Conservation (phyloP, 345 rosid species). For the Clausena lansium region DNA sequence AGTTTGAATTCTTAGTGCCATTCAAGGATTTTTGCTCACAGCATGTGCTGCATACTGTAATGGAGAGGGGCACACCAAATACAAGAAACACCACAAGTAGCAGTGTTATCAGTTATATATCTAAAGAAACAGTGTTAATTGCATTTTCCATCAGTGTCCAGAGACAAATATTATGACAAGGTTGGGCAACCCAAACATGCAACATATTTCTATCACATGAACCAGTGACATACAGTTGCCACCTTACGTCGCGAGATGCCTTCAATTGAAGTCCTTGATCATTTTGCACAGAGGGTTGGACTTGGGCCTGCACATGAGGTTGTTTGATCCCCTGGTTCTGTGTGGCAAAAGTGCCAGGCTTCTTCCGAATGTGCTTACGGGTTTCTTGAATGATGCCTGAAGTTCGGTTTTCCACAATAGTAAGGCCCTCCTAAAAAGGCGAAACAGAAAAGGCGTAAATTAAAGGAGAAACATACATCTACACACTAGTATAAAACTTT, state of each 20-base stretch:
- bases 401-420: constrained; percentile 74
- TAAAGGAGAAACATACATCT: not conserved
- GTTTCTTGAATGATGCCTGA: constrained; percentile 88
- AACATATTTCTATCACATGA: constrained; percentile 31
- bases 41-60: not conserved
- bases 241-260: constrained; percentile 99
- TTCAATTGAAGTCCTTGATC: constrained; percentile 91
- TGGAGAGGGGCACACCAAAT: not conserved
- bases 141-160: not conserved
- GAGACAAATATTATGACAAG: not conserved
- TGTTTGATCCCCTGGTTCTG: constrained; percentile 39
- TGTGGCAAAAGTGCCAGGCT: constrained; percentile 38
- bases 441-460: constrained; percentile 10
- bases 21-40: not conserved
- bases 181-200: constrained; percentile 18
- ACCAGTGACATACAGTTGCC: constrained; percentile 61
- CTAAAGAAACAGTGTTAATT: not conserved
- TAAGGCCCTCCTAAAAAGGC: constrained; percentile 68
- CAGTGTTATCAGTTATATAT: not conserved
- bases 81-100: not conserved
- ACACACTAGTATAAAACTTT: not conserved
- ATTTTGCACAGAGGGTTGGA: constrained; percentile 39
- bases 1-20: not conserved
- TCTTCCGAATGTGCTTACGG: constrained; percentile 69
- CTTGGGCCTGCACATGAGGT: constrained; percentile 30